Conservation (phyloP, 257 asterid species). For the Verbascum thapsus region DNA sequence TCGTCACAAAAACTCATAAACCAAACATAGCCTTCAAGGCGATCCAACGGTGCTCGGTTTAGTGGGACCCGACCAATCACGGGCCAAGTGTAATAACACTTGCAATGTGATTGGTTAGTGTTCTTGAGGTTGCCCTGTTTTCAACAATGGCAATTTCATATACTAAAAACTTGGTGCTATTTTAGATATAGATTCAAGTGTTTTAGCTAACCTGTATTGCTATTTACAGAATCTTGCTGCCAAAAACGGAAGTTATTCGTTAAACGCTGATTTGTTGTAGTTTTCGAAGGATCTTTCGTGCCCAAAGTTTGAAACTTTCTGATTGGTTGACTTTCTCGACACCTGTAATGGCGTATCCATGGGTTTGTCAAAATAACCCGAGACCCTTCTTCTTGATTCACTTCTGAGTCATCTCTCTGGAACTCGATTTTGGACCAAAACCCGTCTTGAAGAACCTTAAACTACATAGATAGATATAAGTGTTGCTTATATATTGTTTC, state of each 20-base stretch:
- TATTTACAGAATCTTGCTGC: constrained; percentile 33
- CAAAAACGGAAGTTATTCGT: constrained; percentile 26
- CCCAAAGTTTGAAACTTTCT: constrained; percentile 24
- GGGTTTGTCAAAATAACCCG: constrained; percentile 40
- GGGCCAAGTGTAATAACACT: too few species aligned
- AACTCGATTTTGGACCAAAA: constrained; percentile 49
- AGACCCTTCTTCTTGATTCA: constrained; percentile 30
- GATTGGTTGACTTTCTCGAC: constrained; percentile 29
- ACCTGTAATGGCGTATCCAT: constrained; percentile 52
- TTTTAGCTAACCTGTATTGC: constrained; percentile 44
- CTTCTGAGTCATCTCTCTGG: constrained; percentile 33
- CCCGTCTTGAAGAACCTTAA: constrained; percentile 55
- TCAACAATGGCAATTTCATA: too few species aligned
- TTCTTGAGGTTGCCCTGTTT: background rate
- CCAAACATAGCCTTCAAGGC: too few species aligned
- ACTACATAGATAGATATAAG: constrained; percentile 33
- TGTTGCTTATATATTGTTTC: too few species aligned
- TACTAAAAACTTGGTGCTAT: background rate
- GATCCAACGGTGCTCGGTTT: too few species aligned
- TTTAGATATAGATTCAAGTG: background rate
- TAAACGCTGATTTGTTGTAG: constrained; percentile 6
- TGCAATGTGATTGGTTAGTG: too few species aligned
- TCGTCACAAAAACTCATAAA: too few species aligned
- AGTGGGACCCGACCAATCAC: too few species aligned
- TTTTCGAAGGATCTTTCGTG: constrained; percentile 16